Conservation (phyloP, 2,329 filamentous ascomycete species). For the Aphanoascus verrucosus region DNA sequence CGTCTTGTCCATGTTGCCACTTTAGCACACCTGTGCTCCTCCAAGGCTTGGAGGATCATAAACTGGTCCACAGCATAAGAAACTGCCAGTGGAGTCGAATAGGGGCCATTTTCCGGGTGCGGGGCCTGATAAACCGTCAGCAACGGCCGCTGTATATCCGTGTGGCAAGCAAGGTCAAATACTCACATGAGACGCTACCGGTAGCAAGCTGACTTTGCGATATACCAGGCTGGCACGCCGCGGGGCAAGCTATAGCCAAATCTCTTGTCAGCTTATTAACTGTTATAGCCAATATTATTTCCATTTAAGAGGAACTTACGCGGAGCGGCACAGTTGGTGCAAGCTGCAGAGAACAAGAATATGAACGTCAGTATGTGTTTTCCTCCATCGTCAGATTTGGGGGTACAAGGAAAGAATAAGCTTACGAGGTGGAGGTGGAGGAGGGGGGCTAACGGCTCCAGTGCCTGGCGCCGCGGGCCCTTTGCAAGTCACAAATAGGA, state of each 20-base stretch:
- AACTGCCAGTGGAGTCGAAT: background rate
- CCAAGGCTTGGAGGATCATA: background rate
- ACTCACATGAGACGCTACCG: background rate
- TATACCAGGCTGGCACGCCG: background rate
- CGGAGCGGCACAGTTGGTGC: background rate
- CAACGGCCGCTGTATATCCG: background rate
- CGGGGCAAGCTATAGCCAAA: background rate
- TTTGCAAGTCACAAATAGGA: slow-evolving; percentile 5
- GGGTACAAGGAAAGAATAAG: background rate
- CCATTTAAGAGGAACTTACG: background rate
- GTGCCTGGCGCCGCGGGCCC: background rate
- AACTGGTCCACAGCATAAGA: slow-evolving; percentile 2
- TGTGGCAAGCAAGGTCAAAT: no score
- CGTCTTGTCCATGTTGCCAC: background rate
- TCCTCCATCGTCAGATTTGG: background rate
- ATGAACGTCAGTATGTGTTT: background rate
- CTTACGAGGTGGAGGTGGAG: background rate
- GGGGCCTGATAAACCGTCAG: background rate
- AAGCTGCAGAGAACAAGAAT: background rate
- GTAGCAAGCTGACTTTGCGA: background rate
- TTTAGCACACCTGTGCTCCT: background rate
- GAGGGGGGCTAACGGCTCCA: background rate
- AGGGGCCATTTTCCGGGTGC: background rate
- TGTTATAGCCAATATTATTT: background rate
- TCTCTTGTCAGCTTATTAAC: background rate